Evolutionary conservation across 1,284 basidiomycete species (phyloP), one percentile per base, ranked within the genome.

Genomic region (Athelia psychrophila): DNA sequence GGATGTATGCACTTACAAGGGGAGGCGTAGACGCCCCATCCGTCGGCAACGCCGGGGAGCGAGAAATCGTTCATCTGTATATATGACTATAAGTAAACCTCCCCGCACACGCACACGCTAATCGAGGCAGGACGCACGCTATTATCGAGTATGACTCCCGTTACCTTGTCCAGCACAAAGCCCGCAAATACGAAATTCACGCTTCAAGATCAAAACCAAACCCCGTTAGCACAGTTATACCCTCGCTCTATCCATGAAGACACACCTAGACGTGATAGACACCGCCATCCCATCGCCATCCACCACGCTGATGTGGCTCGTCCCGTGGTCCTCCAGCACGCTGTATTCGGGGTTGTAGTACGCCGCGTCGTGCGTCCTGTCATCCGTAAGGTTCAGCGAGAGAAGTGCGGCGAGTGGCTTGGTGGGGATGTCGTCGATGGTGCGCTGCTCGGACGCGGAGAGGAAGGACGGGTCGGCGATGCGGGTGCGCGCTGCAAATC

Each of bases 171-270:
- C 62, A 95, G 78, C 12, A 96, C 88, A 51, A 76, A 77, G 3
- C 88, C 92, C n/a, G 93, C 94, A 70, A 96, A 97, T 27, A 95
- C 64, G 46, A 86, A 59, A 67, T 98, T 98, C 48, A 98, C 84
- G 0, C 95, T 95, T n/a, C n/a, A n/a, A n/a, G n/a, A n/a, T n/a
- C n/a, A n/a, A n/a, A n/a, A n/a, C n/a, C n/a, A n/a, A n/a, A n/a
- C n/a, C n/a, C n/a, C n/a, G n/a, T n/a, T n/a, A n/a, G n/a, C n/a
- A n/a, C n/a, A n/a, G n/a, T n/a, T n/a, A n/a, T n/a, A n/a, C n/a
- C n/a, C n/a, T n/a, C n/a, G n/a, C 78, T 0, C 88, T 80, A 66
- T 95, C 93, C 63, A 95, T 78, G 13, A 96, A 88, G 51, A 77
- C 77, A 3, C 88, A 92, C n/a, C 94, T 95, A 1, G 88, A 87